phyloP scores from a whole-genome alignment of 495 filamentous ascomycete species.

The Pseudomonodictys pantanalensis region DNA sequence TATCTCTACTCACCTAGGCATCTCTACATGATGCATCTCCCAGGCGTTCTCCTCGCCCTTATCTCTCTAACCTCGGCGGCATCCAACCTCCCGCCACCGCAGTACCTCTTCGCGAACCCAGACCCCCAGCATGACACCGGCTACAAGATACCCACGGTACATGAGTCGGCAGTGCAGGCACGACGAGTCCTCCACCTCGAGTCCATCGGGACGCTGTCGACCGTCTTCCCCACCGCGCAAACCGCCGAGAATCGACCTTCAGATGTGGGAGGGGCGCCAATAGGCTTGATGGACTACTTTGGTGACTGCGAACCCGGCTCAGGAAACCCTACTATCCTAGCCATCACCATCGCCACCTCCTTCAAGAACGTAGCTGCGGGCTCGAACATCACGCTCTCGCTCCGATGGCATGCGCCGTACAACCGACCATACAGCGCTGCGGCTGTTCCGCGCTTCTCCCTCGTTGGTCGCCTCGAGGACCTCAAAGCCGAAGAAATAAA shows the following conservation, averaged over 20 bases:
- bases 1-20: background rate
- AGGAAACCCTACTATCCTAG: constrained; percentile 83
- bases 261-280: constrained; percentile 67
- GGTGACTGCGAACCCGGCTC: constrained; percentile 69
- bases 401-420: constrained; percentile 57
- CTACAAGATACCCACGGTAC: constrained; percentile 60
- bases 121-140: constrained; percentile 2
- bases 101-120: constrained; percentile 37
- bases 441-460: constrained; percentile 72
- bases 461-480: constrained; percentile 76
- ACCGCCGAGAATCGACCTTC: constrained; percentile 51
- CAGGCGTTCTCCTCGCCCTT: constrained; percentile 6
- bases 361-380: constrained; percentile 78
- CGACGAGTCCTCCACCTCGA: constrained; percentile 83
- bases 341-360: constrained; percentile 75
- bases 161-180: constrained; percentile 79
- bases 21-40: constrained; percentile 14
- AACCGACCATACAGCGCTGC: constrained; percentile 52
- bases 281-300: constrained; percentile 85
- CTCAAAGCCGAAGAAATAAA: constrained; percentile 51
- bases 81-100: constrained; percentile 25
- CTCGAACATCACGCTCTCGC: constrained; percentile 75
- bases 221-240: constrained; percentile 63
- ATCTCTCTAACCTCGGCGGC: constrained; percentile 10
- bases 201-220: constrained; percentile 75